Evolutionary conservation across 495 filamentous ascomycete species (phyloP), one percentile per base, ranked within the genome.

Genomic region (Amorphotheca resinae): DNA sequence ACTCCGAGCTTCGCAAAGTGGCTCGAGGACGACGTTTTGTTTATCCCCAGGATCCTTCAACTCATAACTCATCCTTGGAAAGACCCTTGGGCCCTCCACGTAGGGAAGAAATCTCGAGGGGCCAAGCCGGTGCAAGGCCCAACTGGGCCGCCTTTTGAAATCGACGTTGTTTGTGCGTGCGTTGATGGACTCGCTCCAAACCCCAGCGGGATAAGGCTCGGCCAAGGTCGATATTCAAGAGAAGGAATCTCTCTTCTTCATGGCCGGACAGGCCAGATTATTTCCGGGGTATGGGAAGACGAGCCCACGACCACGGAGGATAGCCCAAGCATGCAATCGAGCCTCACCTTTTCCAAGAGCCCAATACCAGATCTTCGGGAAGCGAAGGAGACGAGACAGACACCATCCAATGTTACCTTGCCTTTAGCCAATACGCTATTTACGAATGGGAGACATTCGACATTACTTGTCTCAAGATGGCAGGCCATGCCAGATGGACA

Each of bases 341-440:
- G 33, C 38, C 42, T 53, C n/a, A 46, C 43, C 12, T 46, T 53
- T 35, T 37, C 43, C 3, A 38, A 22, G 18, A 18, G 5, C 20
- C 8, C 34, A n/a, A n/a, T n/a, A n/a, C n/a, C n/a, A n/a, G n/a
- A n/a, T n/a, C n/a, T n/a, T n/a, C n/a, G n/a, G n/a, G n/a, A n/a
- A n/a, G n/a, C n/a, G n/a, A n/a, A n/a, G n/a, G n/a, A n/a, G n/a
- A n/a, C n/a, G n/a, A n/a, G n/a, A n/a, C n/a, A n/a, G n/a, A n/a
- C n/a, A n/a, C n/a, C n/a, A n/a, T n/a, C n/a, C n/a, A n/a, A n/a
- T 15, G 33, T 69, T 28, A 68, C 64, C 2, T 33, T 85, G 15
- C 84, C 82, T 6, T 66, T 87, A 20, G 80, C 84, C 43, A 84
- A 86, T 51, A 91, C 84, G 0, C 52, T 87, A 9, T 91, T 89